Percentiles rank a stretch among this genome's conserved stretches.
These are phyloP conservation scores for Penicillium sp. DNA, from an alignment of 2,329 filamentous ascomycete species.

Conservation along the genomic window DNA sequence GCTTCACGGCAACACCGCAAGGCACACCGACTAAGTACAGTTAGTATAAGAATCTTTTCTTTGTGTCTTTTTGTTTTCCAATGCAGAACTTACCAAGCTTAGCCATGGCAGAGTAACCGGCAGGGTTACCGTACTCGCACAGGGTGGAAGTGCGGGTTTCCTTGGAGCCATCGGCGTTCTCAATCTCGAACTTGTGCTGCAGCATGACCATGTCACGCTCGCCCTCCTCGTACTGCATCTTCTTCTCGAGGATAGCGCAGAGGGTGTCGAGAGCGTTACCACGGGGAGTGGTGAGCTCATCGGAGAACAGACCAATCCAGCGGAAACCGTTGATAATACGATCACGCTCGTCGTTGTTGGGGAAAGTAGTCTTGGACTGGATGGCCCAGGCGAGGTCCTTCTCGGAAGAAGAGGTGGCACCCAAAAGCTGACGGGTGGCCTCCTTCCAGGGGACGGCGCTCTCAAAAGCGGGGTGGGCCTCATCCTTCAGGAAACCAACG, in stretches of 20 bases:
- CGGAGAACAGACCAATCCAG: conserved; percentile 69
- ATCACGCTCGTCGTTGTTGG: conserved; percentile 64
- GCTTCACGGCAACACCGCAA: conserved; percentile 71
- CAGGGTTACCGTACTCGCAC: conserved; percentile 75
- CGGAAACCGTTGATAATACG: conserved; percentile 69
- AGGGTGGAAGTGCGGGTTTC: conserved; percentile 80
- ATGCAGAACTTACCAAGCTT: conserved; percentile 48
- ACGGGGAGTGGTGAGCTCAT: conserved; percentile 66
- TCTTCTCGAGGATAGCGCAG: conserved; percentile 82
- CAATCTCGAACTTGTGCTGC: conserved; percentile 69
- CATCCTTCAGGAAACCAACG: conserved; percentile 81
- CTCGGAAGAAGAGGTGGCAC: conserved; percentile 64
- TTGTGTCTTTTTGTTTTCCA: background rate
- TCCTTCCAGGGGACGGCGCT: conserved; percentile 76
- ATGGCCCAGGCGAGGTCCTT: conserved; percentile 73
- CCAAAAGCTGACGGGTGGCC: conserved; percentile 74
- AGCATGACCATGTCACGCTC: conserved; percentile 81
- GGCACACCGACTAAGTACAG: conserved; percentile 64
- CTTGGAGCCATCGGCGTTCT: conserved; percentile 73
- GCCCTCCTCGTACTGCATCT: conserved; percentile 81
- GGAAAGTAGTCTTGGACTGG: conserved; percentile 71
- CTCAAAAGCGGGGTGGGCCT: conserved; percentile 64
- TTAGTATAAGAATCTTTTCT: background rate
- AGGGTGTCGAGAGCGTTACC: conserved; percentile 88
- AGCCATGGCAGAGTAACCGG: conserved; percentile 81